These are phyloP conservation scores for Rhodamnia rubescens DNA, from an alignment of 345 rosid genomes.

Conservation along the genomic window DNA sequence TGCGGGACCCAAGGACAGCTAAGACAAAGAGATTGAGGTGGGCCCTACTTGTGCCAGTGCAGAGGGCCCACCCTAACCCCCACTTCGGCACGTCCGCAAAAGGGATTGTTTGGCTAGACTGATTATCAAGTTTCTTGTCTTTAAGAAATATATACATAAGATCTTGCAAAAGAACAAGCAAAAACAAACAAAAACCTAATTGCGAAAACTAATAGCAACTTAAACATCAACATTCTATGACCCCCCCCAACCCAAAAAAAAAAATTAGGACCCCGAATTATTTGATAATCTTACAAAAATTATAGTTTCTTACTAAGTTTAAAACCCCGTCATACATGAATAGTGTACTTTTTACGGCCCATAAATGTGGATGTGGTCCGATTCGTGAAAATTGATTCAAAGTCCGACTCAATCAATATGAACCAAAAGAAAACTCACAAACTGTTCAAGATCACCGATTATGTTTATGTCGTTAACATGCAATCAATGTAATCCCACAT, in stretches of 20 bases:
- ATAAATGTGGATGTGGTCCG: not conserved
- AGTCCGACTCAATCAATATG: too few species aligned
- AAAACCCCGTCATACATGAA: rapidly evolving
- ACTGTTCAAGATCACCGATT: rapidly evolving
- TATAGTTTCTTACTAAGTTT: not conserved
- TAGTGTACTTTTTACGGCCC: not conserved
- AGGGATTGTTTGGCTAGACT: not conserved
- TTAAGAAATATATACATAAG: too few species aligned
- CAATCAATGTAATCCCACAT: not conserved
- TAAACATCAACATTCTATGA: not conserved
- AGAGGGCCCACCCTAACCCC: not conserved
- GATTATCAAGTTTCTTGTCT: not conserved
- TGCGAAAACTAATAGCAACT: not conserved
- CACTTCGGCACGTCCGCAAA: not conserved
- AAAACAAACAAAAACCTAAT: not conserved
- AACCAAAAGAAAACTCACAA: not conserved
- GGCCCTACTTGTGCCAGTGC: not conserved
- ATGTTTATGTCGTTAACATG: not conserved
- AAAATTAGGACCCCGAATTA: not conserved
- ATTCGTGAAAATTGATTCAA: rapidly evolving
- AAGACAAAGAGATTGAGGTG: not conserved
- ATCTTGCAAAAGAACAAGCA: not conserved
- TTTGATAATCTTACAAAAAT: not conserved
- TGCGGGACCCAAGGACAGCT: not conserved
- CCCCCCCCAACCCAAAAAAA: too few species aligned